Base-by-base conservation (phyloP, 2,329 filamentous ascomycete species). In the Aspergillus felis region DNA sequence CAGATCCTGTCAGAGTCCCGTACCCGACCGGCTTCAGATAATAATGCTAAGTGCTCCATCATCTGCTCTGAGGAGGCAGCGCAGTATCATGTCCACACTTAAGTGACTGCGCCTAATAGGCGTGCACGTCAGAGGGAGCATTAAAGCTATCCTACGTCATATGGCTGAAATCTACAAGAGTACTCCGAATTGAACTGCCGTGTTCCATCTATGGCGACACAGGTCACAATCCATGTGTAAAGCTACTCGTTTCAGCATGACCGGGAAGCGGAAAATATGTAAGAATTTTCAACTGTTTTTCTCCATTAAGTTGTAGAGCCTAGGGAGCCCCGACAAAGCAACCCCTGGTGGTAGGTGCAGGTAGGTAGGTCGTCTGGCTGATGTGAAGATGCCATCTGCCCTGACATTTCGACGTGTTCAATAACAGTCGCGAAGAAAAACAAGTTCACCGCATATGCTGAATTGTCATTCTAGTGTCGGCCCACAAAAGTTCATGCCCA, bases 201-300 rank as follows among this genome's bases (percentile, higher is more conserved):
- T 17, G 32, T 24, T 53, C 51, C 35, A 53, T 29, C 51, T 42
- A n/a, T 25, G 35, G 27, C n/a, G 44, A 32, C 20, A 28, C 38
- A 22, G 10, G 24, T 46, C 12, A 29, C 35, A 50, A 17, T 28
- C 14, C 38, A 53, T 51, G n/a, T 44, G 20, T 20, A n/a, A 20
- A 41, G n/a, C 22, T 17, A 25, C 44, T 47, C 17, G 24, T 28
- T 35, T 46, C 44, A 25, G 38, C 52, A 8, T 48, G 24, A 41
- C 52, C 27, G 49, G 38, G 55, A 53, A 35, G 28, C 24, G 50
- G 57, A 64, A 61, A 55, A 48, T 59, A 54, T 57, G 66, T 64
- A 60, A 60, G 61, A 64, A 65, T 60, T 73, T 72, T 73, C 68
- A 72, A 72, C 69, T 73, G 68, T 72, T 73, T 74, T 73, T 72